phyloP scores from a whole-genome alignment of 1,284 basidiomycete species.

The Malassezia dermatis region DNA sequence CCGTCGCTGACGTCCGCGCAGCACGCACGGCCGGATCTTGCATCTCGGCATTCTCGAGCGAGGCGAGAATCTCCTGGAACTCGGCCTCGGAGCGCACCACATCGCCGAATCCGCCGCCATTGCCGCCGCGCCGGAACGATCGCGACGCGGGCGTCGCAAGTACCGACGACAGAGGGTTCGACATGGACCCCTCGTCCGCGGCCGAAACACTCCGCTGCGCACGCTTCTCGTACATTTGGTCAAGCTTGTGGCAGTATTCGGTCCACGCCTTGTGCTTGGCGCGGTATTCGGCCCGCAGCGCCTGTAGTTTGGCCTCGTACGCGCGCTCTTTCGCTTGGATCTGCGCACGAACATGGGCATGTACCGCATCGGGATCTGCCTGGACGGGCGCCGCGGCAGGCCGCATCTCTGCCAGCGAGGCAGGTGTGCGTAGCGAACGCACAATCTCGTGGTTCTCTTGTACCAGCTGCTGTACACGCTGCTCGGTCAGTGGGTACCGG shows the following conservation, averaged over 20 bases:
- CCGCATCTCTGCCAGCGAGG: not conserved
- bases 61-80: slow-evolving; percentile 91
- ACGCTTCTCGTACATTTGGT: slow-evolving; percentile 29
- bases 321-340: not conserved
- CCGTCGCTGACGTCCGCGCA: slow-evolving; percentile 70
- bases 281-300: slow-evolving; percentile 32
- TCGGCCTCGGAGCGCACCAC: slow-evolving; percentile 87
- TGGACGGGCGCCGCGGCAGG: not conserved
- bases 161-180: not conserved
- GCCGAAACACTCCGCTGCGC: slow-evolving; percentile 20
- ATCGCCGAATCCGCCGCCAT: slow-evolving; percentile 58
- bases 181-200: slow-evolving; percentile 16
- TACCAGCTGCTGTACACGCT: not conserved
- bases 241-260: slow-evolving; percentile 33
- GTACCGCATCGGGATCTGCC: not conserved
- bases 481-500: not conserved
- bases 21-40: slow-evolving; percentile 82
- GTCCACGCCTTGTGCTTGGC: slow-evolving; percentile 36
- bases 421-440: not conserved
- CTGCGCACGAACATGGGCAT: not conserved
- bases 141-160: slow-evolving; percentile 10
- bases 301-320: slow-evolving; percentile 21
- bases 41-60: slow-evolving; percentile 78
- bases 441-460: not conserved
- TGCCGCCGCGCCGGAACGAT: slow-evolving; percentile 7